Conservation (phyloP, 129 eudicot species). For the Flaveria trinervia region DNA sequence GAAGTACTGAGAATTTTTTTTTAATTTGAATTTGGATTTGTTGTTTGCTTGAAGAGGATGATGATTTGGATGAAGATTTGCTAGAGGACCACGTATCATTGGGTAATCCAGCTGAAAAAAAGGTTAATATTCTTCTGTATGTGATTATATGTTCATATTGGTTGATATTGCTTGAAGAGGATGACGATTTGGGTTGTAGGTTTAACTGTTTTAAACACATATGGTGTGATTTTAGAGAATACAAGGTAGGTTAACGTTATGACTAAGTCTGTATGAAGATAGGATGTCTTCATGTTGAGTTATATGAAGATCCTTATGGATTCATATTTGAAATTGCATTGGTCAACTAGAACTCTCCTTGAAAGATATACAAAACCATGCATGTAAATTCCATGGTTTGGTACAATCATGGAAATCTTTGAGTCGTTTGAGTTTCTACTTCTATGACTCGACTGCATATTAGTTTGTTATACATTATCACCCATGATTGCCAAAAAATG, state of each 20-base stretch:
- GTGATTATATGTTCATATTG: not conserved
- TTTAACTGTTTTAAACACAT: conserved; percentile 1
- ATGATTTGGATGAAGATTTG: conserved; percentile 38
- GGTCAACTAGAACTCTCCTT: not conserved
- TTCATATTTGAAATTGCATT: not conserved
- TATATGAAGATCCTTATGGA: not conserved
- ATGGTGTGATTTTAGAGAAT: not conserved
- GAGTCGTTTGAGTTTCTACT: not conserved
- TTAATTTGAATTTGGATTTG: conserved; percentile 5
- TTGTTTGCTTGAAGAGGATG: conserved; percentile 48
- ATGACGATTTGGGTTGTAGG: not conserved
- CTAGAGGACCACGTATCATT: conserved; percentile 46
- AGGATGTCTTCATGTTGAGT: not conserved
- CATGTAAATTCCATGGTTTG: not conserved
- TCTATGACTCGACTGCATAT: not conserved
- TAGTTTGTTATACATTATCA: conserved; percentile 1
- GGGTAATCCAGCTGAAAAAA: conserved; percentile 38
- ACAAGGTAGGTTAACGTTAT: not conserved
- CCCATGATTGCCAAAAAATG: conserved; percentile 4
- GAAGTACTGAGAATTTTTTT: not conserved
- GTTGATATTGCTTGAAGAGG: no score
- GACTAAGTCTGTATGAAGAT: not conserved
- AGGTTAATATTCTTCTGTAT: conserved; percentile 38
- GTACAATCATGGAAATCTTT: not conserved
- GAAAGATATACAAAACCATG: not conserved